Evolutionary conservation across 2,329 filamentous ascomycete genomes (phyloP).

Genomic region (Fusarium napiforme): DNA sequence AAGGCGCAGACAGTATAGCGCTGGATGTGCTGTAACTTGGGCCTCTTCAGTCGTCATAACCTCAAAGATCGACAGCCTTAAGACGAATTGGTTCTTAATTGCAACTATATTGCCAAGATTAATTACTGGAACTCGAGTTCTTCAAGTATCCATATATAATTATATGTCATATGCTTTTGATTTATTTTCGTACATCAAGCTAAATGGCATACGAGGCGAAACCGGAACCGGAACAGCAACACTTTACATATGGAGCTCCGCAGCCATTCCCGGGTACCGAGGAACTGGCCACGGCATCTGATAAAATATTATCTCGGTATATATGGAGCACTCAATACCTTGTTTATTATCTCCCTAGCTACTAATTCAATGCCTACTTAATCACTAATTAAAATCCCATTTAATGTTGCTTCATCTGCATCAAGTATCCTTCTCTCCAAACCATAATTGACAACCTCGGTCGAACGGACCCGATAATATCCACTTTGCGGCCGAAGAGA

Average conservation of each 20-base stretch:
- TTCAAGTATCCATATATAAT: background rate
- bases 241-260: constrained; percentile 1
- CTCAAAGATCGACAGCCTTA: background rate
- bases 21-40: constrained; percentile 8
- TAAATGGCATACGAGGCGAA: background rate
- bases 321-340: background rate
- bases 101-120: background rate
- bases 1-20: constrained; percentile 11
- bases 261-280: constrained; percentile 27
- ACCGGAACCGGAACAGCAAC: background rate
- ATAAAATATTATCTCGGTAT: constrained; percentile 3
- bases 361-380: too few relatives aligned
- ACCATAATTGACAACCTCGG: constrained; percentile 14
- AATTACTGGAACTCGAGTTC: background rate
- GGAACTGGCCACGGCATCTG: constrained; percentile 26
- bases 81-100: background rate
- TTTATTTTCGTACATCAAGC: background rate
- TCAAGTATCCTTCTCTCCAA: background rate
- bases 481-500: constrained; percentile 23
- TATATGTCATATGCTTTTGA: background rate
- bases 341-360: accelerated
- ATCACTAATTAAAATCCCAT: too few relatives aligned
- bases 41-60: background rate
- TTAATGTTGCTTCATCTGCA: background rate
- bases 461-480: constrained; percentile 33